Conservation (phyloP, 495 filamentous ascomycete species). For the Xylaria scruposa region DNA sequence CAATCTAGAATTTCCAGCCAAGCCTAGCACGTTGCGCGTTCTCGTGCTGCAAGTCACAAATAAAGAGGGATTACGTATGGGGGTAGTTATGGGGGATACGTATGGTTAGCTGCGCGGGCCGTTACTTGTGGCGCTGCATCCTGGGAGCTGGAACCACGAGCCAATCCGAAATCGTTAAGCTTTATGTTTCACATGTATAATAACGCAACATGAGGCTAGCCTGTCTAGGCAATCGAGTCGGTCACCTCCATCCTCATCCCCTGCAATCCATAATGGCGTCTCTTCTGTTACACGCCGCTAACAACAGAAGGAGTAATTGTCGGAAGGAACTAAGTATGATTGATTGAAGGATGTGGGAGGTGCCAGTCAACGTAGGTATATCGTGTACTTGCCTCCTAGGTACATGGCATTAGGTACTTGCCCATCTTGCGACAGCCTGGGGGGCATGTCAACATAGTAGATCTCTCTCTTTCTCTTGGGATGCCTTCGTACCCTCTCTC, state of each 20-base stretch:
- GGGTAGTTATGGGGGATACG: not conserved
- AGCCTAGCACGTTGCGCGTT: not conserved
- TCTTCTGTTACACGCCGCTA: constrained; percentile 18
- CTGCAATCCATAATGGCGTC: constrained; percentile 1
- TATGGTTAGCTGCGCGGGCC: not conserved
- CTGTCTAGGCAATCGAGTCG: constrained; percentile 2
- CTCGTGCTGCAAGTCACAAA: not conserved
- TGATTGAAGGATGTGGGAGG: constrained; percentile 4
- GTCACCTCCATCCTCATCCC: not conserved
- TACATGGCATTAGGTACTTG: not conserved
- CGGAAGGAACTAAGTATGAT: constrained; percentile 5
- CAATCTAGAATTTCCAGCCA: not conserved
- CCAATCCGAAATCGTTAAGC: constrained; percentile 8
- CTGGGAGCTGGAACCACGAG: constrained; percentile 13
- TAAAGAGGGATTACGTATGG: not conserved
- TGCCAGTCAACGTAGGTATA: not conserved
- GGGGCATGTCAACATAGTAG: not conserved
- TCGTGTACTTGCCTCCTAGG: constrained; percentile 3
- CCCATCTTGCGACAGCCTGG: not conserved
- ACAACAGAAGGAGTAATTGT: constrained; percentile 1
- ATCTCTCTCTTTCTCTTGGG: not conserved
- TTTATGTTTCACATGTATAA: constrained; percentile 21
- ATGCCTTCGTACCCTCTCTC: constrained; percentile 3
- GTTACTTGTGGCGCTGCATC: constrained; percentile 21
- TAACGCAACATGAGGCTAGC: constrained; percentile 18